Base-by-base conservation (phyloP, 352 stramenopile species). In the Phytopythium ostracodes region DNA sequence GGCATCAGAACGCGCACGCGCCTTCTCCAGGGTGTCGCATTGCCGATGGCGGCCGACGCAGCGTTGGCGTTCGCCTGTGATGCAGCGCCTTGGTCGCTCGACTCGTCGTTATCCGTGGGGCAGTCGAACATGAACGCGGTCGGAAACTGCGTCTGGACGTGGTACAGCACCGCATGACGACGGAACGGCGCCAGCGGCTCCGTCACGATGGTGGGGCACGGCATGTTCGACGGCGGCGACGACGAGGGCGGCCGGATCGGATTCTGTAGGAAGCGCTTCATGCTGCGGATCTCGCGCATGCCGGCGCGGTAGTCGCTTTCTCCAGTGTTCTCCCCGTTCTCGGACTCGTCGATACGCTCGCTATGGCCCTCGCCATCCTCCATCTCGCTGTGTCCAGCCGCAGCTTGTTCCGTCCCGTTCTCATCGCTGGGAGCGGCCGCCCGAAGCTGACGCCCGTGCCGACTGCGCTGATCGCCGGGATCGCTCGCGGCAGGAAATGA, bases 101-200 rank as follows among this genome's bases (percentile, higher is more conserved):
- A 43, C 18, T 64, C 57, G 15, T 65, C 56, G 59, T 93, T 91
- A 62, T 93, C 84, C 9, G 71, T 71, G n/a, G 62, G 66, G 62
- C 84, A 93, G 62, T 93, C 84, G 15, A 91, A 64, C n/a, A 72
- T 66, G 20, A 82, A 2, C 10, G 75, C 63, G 42, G 65, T 52
- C 24, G 83, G 75, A 17, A 88, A 71, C 47, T 73, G 54, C 36
- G 76, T 76, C 38, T 73, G 56, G 15, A 88, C 57, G 52, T 89
- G 68, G 42, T 79, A 61, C 51, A 89, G 71, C 18, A 91, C 47
- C 7, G 81, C 77, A 49, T 80, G 72, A 9, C 82, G 78, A 36
- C 76, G 84, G 53, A 93, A 91, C 0, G 83, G 83, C 5, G 81
- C 74, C 20, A 87, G 65, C 20, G 79, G 76, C 40, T 86, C 77